Evolutionary conservation across 2,329 filamentous ascomycete species (phyloP).

Genomic region (Paraconiothyrium sp.): DNA sequence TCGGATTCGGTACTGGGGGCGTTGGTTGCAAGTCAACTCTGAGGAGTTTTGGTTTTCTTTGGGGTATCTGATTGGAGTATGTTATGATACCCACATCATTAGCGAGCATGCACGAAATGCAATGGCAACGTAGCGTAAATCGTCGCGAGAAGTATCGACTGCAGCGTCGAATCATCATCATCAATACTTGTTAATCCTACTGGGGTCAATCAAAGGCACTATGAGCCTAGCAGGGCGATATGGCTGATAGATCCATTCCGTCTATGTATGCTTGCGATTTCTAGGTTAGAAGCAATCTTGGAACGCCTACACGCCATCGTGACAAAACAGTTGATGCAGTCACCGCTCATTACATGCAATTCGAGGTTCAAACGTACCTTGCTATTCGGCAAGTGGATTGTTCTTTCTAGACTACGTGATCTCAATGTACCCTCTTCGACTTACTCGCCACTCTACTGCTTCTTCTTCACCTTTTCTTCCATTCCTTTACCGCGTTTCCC

Average conservation of each 20-base stretch:
- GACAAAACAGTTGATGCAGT: background rate
- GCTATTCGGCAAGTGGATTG: background rate
- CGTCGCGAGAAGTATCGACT: background rate
- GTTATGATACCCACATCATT: conserved; percentile 9
- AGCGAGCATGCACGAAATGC: background rate
- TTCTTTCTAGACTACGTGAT: background rate
- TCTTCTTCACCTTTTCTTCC: conserved; percentile 33
- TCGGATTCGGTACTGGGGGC: background rate
- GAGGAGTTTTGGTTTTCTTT: background rate
- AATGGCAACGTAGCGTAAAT: background rate
- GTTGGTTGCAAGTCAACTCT: background rate
- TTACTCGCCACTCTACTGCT: conserved; percentile 25
- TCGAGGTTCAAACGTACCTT: background rate
- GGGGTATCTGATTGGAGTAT: background rate
- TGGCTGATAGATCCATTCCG: background rate
- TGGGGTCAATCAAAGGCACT: background rate
- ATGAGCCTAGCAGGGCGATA: background rate
- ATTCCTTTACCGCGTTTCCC: conserved; percentile 8
- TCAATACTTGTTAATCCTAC: background rate
- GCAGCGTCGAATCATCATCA: background rate
- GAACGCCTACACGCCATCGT: background rate
- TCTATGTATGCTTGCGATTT: background rate
- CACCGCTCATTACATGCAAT: background rate
- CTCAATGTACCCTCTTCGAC: background rate
- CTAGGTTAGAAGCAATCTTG: background rate